Evolutionary conservation across 2,329 filamentous ascomycete species (phyloP).

Genomic region (Penicillium sp.): DNA sequence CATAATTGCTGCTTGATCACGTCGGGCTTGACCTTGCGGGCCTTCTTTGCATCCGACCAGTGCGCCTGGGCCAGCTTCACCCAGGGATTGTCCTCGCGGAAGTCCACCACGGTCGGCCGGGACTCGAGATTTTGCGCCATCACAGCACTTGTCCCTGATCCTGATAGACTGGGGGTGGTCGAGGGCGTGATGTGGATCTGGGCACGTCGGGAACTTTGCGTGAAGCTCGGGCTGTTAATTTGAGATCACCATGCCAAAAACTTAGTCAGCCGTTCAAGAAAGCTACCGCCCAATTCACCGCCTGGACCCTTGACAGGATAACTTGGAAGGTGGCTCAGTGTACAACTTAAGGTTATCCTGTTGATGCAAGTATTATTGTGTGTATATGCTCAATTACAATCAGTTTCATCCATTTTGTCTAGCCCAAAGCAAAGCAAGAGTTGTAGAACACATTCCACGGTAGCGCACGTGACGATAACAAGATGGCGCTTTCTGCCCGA

Average conservation of each 20-base stretch:
- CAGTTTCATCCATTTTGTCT: too few relatives aligned
- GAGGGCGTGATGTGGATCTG: conserved; percentile 29
- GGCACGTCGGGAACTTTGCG: conserved; percentile 32
- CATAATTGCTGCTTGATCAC: conserved; percentile 86
- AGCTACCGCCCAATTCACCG: neutral
- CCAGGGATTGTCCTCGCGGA: conserved; percentile 51
- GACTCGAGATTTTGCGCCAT: conserved; percentile 60
- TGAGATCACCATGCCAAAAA: conserved; percentile 24
- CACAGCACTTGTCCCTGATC: conserved; percentile 45
- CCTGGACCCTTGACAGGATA: neutral
- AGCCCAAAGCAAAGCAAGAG: neutral
- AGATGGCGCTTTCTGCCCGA: neutral
- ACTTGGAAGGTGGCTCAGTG: neutral
- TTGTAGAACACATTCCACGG: neutral
- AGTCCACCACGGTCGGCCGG: conserved; percentile 46
- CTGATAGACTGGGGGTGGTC: conserved; percentile 18
- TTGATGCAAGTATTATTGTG: neutral
- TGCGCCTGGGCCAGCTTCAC: conserved; percentile 75
- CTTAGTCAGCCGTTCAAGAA: neutral
- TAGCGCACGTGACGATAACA: too few relatives aligned
- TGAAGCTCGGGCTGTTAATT: conserved; percentile 18
- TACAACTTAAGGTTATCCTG: neutral
- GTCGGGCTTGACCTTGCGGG: conserved; percentile 76
- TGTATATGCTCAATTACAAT: too few relatives aligned
- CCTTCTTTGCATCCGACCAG: conserved; percentile 77